phyloP scores from a whole-genome alignment of 345 rosid species.

The Euphorbia pulcherrima region DNA sequence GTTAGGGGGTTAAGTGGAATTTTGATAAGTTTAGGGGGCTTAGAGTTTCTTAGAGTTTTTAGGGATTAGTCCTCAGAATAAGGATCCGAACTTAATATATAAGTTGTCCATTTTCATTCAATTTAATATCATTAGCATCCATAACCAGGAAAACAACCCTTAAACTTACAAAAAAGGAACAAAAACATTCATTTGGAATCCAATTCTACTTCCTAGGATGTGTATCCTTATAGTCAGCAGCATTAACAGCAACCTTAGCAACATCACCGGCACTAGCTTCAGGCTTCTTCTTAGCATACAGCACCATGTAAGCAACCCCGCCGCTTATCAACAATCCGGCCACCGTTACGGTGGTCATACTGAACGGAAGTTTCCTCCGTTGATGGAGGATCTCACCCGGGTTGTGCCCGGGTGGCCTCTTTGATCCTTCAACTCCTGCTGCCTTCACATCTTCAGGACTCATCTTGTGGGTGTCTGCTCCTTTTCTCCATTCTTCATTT shows the following conservation, averaged over 20 bases:
- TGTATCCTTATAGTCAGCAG: slow-evolving; percentile 47
- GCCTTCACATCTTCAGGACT: slow-evolving; percentile 47
- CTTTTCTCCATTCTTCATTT: slow-evolving; percentile 49
- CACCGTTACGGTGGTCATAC: slow-evolving; percentile 45
- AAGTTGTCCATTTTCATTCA: too few relatives aligned
- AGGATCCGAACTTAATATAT: too few relatives aligned
- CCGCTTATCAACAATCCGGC: slow-evolving; percentile 52
- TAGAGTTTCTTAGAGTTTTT: too few relatives aligned
- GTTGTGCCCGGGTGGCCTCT: slow-evolving; percentile 55
- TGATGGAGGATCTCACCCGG: slow-evolving; percentile 64
- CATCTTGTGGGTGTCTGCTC: slow-evolving; percentile 69
- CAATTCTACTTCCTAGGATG: slow-evolving; percentile 47
- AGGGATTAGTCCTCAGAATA: too few relatives aligned
- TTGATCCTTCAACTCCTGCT: slow-evolving; percentile 51
- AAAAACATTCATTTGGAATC: neutral
- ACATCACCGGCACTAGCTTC: slow-evolving; percentile 54
- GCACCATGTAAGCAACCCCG: slow-evolving; percentile 40
- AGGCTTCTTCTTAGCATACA: slow-evolving; percentile 52
- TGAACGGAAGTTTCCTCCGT: slow-evolving; percentile 51
- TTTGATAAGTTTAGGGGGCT: too few relatives aligned
- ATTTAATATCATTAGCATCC: too few relatives aligned
- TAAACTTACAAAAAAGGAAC: neutral
- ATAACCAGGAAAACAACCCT: neutral
- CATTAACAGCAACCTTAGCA: slow-evolving; percentile 42
- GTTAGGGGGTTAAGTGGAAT: too few relatives aligned